These are phyloP conservation scores for Saccharomycodes ludwigii DNA, from an alignment of 805 yeast genomes.

Conservation along the genomic window DNA sequence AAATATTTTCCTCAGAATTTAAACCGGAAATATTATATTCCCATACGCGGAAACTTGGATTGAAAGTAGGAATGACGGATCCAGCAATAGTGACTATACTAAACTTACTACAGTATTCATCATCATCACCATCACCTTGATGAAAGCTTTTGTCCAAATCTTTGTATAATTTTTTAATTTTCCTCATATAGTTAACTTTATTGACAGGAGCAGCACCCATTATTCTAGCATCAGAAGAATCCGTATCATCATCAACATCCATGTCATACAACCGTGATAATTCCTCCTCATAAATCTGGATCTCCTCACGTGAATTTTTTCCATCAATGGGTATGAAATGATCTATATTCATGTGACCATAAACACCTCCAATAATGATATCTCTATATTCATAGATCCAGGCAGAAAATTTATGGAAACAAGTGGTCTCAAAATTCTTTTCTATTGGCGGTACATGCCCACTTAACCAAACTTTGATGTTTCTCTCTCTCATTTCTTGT, in stretches of 20 bases:
- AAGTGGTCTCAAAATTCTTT: constrained; percentile 61
- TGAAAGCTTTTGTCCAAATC: not conserved
- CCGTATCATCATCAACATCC: constrained; percentile 17
- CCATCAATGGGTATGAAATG: constrained; percentile 74
- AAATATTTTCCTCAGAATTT: constrained; percentile 13
- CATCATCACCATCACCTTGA: constrained; percentile 29
- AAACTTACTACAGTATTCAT: constrained; percentile 13
- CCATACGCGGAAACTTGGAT: constrained; percentile 77
- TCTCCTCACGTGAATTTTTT: constrained; percentile 46
- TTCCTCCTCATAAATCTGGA: constrained; percentile 8
- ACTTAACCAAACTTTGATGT: constrained; percentile 75
- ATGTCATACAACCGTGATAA: too few relatives aligned
- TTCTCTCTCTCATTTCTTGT: constrained; percentile 57
- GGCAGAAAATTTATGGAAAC: constrained; percentile 62
- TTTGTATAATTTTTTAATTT: constrained; percentile 14
- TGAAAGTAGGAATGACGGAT: constrained; percentile 74
- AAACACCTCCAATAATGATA: constrained; percentile 69
- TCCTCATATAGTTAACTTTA: constrained; percentile 48
- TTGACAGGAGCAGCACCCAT: constrained; percentile 57
- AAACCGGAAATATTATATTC: constrained; percentile 65
- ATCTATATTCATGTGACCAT: constrained; percentile 85
- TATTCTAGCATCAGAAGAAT: constrained; percentile 25
- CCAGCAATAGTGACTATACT: constrained; percentile 59
- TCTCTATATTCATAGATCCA: constrained; percentile 81
- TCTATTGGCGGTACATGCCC: constrained; percentile 86